Evolutionary conservation across 2,329 filamentous ascomycete genomes (phyloP).

Genomic region (Diaporthe sp.): DNA sequence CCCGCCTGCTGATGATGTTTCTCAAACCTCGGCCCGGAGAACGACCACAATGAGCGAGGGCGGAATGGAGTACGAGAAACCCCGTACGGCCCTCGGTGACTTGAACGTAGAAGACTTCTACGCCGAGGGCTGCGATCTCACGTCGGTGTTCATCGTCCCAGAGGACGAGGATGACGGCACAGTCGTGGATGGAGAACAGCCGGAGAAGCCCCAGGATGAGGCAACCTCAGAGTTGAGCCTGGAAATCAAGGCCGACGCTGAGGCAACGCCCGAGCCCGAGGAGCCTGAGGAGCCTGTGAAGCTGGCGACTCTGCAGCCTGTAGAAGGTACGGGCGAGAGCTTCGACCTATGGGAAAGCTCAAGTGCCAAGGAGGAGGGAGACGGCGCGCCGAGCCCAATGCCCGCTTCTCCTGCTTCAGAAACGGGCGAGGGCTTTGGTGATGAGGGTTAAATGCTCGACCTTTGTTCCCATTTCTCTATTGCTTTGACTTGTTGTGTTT

Average conservation of each 20-base stretch:
- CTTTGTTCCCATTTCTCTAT: background rate
- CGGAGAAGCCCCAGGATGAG: slow-evolving; percentile 33
- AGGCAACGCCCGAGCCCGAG: slow-evolving; percentile 30
- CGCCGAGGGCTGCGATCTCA: slow-evolving; percentile 74
- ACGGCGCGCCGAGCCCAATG: slow-evolving; percentile 44
- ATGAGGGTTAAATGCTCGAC: slow-evolving; percentile 9
- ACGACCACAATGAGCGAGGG: slow-evolving; percentile 51
- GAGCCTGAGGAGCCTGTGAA: slow-evolving; percentile 49
- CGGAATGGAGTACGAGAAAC: slow-evolving; percentile 72
- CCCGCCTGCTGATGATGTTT: slow-evolving; percentile 78
- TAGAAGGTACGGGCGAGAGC: slow-evolving; percentile 71
- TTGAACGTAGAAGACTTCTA: slow-evolving; percentile 79
- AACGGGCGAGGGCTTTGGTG: slow-evolving; percentile 18
- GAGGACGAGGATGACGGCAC: slow-evolving; percentile 68
- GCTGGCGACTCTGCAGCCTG: slow-evolving; percentile 65
- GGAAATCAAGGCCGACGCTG: slow-evolving; percentile 46
- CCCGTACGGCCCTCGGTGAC: slow-evolving; percentile 76
- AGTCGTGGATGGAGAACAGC: slow-evolving; percentile 40
- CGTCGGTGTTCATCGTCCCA: slow-evolving; percentile 73
- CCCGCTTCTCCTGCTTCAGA: slow-evolving; percentile 37
- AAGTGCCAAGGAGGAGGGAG: slow-evolving; percentile 72
- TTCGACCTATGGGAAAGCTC: slow-evolving; percentile 81
- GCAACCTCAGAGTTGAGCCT: slow-evolving; percentile 46
- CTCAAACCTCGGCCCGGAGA: slow-evolving; percentile 63
- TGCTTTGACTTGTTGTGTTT: slow-evolving; percentile 9